These are phyloP conservation scores for Coleophoma cylindrospora DNA, from an alignment of 2,329 filamentous ascomycete species.

Conservation along the genomic window DNA sequence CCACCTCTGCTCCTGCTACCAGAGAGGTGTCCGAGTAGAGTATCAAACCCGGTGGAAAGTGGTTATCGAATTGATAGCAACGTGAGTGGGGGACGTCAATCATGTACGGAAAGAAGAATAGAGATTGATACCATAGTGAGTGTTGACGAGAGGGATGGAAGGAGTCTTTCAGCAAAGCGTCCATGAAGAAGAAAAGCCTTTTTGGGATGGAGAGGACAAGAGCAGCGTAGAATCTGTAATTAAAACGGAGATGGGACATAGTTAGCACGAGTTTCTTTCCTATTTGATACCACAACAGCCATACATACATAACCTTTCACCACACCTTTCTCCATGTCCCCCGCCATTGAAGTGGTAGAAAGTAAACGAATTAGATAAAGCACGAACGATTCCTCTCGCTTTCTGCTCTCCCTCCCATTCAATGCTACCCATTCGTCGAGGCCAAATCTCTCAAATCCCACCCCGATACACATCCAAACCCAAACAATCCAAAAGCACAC, in stretches of 20 bases:
- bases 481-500: too few species aligned
- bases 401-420: too few species aligned
- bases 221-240: neutral
- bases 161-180: neutral
- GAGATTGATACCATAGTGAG: neutral
- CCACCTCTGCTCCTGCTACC: conserved; percentile 2
- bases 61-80: neutral
- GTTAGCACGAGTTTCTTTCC: too few species aligned
- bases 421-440: too few species aligned
- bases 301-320: too few species aligned
- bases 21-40: conserved; percentile 7
- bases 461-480: too few species aligned
- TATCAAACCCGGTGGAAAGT: neutral
- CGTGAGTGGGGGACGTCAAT: neutral
- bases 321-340: too few species aligned
- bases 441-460: too few species aligned
- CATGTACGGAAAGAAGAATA: neutral
- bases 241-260: neutral
- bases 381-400: too few species aligned
- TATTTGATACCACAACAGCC: too few species aligned
- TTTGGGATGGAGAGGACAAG: neutral
- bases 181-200: neutral
- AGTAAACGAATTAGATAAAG: too few species aligned
- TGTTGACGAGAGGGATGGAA: neutral
- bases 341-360: too few species aligned